These are phyloP conservation scores for Penicillium salamii DNA, from an alignment of 495 filamentous ascomycete species.

Conservation along the genomic window DNA sequence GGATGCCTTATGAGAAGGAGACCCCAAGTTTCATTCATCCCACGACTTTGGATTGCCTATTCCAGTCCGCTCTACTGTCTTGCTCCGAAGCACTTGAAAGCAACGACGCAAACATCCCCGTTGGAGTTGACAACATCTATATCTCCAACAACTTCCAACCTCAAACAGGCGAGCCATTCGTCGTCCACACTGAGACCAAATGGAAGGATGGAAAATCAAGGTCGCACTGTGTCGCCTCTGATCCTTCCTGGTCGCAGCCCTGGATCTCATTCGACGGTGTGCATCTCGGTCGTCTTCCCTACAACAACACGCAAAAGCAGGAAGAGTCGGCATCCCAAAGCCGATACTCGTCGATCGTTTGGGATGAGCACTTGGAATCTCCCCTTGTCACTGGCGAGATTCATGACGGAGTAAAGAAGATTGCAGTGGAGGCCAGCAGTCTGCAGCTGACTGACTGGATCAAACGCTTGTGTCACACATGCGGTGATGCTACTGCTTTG, in stretches of 20 bases:
- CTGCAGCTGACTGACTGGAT: slow-evolving; percentile 17
- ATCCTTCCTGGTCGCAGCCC: slow-evolving; percentile 14
- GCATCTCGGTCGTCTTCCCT: slow-evolving; percentile 18
- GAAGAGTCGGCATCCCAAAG: slow-evolving; percentile 9
- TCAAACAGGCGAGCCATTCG: slow-evolving; percentile 15
- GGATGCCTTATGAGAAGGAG: slow-evolving; percentile 21
- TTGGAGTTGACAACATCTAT: slow-evolving; percentile 21
- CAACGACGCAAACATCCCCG: slow-evolving; percentile 19
- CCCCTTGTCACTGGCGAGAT: slow-evolving; percentile 4
- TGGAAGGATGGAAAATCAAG: slow-evolving; percentile 13
- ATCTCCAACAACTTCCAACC: slow-evolving; percentile 16
- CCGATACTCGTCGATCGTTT: slow-evolving; percentile 17
- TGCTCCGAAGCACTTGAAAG: slow-evolving; percentile 15
- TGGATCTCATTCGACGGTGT: slow-evolving; percentile 23
- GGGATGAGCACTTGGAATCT: slow-evolving; percentile 22
- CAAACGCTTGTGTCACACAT: slow-evolving; percentile 18
- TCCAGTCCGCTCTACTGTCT: slow-evolving; percentile 26
- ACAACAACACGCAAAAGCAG: slow-evolving; percentile 16
- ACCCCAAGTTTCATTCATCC: slow-evolving; percentile 31
- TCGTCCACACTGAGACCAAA: slow-evolving; percentile 15
- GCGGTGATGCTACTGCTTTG: slow-evolving; percentile 13
- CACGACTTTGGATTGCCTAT: slow-evolving; percentile 31
- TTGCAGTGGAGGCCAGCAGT: slow-evolving; percentile 3
- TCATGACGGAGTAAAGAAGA: slow-evolving; percentile 1
- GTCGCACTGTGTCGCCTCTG: slow-evolving; percentile 19